phyloP scores from a whole-genome alignment of 176 grass and related monocot species.

The Thalia dealbata region DNA sequence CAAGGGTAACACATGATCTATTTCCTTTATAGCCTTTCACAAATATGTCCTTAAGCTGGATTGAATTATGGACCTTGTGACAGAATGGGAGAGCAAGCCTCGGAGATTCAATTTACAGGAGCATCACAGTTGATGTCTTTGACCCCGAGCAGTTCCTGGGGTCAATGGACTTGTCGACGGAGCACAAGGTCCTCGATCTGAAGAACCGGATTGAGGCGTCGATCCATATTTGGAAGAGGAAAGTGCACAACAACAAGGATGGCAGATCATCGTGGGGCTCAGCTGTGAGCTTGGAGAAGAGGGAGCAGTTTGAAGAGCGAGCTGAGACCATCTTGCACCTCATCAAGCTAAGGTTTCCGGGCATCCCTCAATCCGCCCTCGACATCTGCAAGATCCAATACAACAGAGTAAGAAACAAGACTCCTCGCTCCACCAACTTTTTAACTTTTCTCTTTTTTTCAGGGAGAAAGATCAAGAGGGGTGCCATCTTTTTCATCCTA shows the following conservation, averaged over 20 bases:
- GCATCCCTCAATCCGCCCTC: neutral
- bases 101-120: neutral
- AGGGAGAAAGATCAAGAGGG: too few relatives aligned
- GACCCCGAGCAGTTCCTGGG: neutral
- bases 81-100: conserved; percentile 1
- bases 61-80: neutral
- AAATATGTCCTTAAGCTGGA: neutral
- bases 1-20: neutral
- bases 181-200: conserved; percentile 1
- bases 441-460: too few relatives aligned
- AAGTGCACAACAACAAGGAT: neutral
- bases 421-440: neutral
- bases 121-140: neutral
- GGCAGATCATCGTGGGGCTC: neutral
- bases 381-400: conserved; percentile 8
- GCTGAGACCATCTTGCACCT: conserved; percentile 7
- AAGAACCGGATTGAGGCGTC: conserved; percentile 5
- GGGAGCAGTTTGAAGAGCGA: conserved; percentile 8
- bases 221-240: conserved; percentile 4
- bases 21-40: neutral
- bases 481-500: too few relatives aligned
- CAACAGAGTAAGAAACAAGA: neutral
- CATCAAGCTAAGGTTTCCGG: conserved; percentile 8
- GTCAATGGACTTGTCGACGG: neutral
- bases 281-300: conserved; percentile 5